Evolutionary conservation across 2,329 filamentous ascomycete species (phyloP), one percentile per base, ranked within the genome.

Genomic region (Dendryphion nanum): DNA sequence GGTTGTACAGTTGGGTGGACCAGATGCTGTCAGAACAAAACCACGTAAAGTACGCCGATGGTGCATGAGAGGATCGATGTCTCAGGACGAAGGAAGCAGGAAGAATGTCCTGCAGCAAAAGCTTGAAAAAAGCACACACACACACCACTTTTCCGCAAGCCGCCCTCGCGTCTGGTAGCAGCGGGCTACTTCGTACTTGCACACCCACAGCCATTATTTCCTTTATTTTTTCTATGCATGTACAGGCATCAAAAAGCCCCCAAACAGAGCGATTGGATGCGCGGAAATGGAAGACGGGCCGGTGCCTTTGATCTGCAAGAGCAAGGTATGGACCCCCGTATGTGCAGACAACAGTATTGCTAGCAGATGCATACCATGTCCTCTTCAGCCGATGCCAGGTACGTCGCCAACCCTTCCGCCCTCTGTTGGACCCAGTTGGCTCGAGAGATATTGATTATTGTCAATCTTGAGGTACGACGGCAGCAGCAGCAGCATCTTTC

Each of bases 321-420:
- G 48, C 54, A 59, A 62, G 59, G 57, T 47, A 57, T 45, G 40
- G 31, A 8, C 50, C 58, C 57, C 51, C 46, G 57, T 49, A 48
- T 40, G 30, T 61, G 53, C 56, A 58, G 50, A 33, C 18, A 47
- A 51, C 48, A 49, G 51, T 44, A 49, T 47, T 51, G 51, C 49
- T 56, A 47, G 53, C 50, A 56, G 51, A 51, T 37, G 48, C 49
- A 50, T 54, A 51, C 55, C 50, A 57, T 51, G 55, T 51, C 43
- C 45, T 61, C 48, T 61, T 61, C 51, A 61, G 55, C 58, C 60
- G 60, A 55, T 48, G 40, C 44, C 50, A 61, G 57, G 56, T 61
- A 61, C 59, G 20, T 60, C 50, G 47, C 37, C 45, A 41, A 40
- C 20, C 30, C 13, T 23, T 37, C 30, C n/a, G 30, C 26, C 33